Percentiles rank a stretch among this genome's conserved stretches.
Conservation (phyloP, 768 basidiomycete genomes). For the Exidia glandulosa region DNA sequence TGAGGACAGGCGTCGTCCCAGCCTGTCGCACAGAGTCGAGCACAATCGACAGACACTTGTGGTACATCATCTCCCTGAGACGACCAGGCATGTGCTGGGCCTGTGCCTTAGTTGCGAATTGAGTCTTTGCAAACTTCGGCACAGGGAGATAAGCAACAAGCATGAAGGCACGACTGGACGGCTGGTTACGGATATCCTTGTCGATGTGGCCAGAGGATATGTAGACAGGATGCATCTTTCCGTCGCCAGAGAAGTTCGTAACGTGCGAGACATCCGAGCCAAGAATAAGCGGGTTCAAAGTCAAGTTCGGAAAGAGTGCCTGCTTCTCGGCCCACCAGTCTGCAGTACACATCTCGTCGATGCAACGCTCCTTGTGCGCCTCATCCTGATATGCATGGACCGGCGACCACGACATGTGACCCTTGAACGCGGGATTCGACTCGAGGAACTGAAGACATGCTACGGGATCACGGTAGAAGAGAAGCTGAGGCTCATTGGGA, state of each 20-base stretch:
- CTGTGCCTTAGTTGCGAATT: neutral
- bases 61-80: too few relatives aligned
- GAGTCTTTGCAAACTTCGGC: neutral
- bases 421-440: slow-evolving; percentile 1
- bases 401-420: neutral
- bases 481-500: neutral
- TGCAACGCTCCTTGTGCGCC: neutral
- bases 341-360: neutral
- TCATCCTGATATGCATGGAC: neutral
- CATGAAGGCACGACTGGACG: neutral
- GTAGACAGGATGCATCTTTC: neutral
- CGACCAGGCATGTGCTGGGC: too few relatives aligned
- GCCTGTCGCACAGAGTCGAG: neutral
- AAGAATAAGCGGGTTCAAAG: neutral
- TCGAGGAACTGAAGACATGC: slow-evolving; percentile 3
- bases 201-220: neutral
- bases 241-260: neutral
- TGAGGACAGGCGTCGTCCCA: neutral
- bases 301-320: neutral
- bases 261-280: neutral
- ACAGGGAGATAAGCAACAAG: neutral
- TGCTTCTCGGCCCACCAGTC: neutral
- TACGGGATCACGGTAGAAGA: slow-evolving; percentile 5
- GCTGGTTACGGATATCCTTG: neutral
- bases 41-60: neutral